Evolutionary conservation across 1,284 basidiomycete species (phyloP).

Genomic region (Ustilago hordei): DNA sequence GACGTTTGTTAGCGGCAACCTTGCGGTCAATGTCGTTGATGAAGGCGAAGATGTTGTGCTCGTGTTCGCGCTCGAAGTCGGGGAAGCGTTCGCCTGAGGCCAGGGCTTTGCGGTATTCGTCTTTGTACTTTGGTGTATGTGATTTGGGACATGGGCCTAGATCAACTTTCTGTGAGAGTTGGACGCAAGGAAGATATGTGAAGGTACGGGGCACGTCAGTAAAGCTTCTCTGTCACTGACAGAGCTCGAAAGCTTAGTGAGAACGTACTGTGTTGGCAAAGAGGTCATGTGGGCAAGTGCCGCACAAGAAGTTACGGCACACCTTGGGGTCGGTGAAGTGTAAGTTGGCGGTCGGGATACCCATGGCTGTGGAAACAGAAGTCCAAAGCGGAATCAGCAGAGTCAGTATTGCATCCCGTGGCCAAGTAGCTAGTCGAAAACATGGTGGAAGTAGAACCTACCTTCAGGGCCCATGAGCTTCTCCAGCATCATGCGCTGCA

Average conservation of each 20-base stretch:
- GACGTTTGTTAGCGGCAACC: constrained; percentile 90
- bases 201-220: constrained; percentile 5
- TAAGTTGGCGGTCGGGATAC: constrained; percentile 73
- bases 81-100: constrained; percentile 74
- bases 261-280: constrained; percentile 95
- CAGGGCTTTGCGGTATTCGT: constrained; percentile 85
- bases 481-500: constrained; percentile 92
- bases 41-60: constrained; percentile 92
- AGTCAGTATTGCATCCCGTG: too few species aligned
- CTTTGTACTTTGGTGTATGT: constrained; percentile 92
- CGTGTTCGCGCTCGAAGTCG: constrained; percentile 74
- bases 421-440: too few species aligned
- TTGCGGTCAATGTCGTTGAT: constrained; percentile 98
- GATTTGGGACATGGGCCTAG: constrained; percentile 96
- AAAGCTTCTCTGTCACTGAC: too few species aligned
- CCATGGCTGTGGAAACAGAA: constrained; percentile 56
- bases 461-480: constrained; percentile 70
- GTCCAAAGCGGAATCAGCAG: background rate
- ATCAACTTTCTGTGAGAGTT: constrained; percentile 90
- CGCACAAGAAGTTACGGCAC: constrained; percentile 98
- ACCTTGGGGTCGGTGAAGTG: constrained; percentile 98
- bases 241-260: background rate
- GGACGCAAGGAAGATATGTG: background rate
- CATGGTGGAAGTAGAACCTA: constrained; percentile 12
- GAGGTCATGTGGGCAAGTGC: constrained; percentile 94